A percentile compares a stretch with the other conserved stretches of the same genome.
These are phyloP conservation scores for Sonneratia alba DNA, from an alignment of 345 rosid genomes.

Conservation along the genomic window DNA sequence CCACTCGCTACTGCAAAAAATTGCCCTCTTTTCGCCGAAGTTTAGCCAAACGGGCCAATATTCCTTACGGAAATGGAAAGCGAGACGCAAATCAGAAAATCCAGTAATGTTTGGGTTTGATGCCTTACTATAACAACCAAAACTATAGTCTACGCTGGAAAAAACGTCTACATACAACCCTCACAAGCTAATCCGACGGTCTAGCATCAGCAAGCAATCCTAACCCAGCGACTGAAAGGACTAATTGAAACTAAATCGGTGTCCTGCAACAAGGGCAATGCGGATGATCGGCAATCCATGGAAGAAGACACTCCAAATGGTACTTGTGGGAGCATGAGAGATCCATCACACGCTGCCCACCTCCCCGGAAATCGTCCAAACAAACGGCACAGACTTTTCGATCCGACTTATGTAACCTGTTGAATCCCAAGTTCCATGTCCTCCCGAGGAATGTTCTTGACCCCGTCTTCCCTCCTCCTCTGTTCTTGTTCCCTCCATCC, in stretches of 20 bases:
- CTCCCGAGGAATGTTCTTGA: background rate
- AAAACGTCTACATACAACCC: background rate
- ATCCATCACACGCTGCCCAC: background rate
- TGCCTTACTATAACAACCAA: background rate
- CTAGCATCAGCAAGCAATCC: background rate
- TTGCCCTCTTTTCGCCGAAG: background rate
- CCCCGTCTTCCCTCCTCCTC: background rate
- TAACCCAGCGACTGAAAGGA: background rate
- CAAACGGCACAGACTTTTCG: constrained; percentile 12
- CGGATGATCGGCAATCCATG: constrained; percentile 15
- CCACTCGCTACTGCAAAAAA: too few species aligned
- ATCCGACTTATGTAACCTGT: constrained; percentile 1
- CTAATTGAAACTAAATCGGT: background rate
- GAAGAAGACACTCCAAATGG: constrained; percentile 20
- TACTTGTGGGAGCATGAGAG: constrained; percentile 21
- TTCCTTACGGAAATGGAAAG: background rate
- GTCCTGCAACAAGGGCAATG: constrained; percentile 18
- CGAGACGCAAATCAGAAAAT: background rate
- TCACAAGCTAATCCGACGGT: background rate
- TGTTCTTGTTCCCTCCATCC: background rate
- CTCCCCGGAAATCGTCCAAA: constrained; percentile 11
- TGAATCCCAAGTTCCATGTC: constrained; percentile 7
- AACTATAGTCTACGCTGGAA: background rate
- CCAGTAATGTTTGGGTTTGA: background rate
- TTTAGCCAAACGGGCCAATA: background rate